Evolutionary conservation across 2,329 filamentous ascomycete genomes (phyloP), one percentile per base, ranked within the genome.

Genomic region (Periconia macrospinosa): DNA sequence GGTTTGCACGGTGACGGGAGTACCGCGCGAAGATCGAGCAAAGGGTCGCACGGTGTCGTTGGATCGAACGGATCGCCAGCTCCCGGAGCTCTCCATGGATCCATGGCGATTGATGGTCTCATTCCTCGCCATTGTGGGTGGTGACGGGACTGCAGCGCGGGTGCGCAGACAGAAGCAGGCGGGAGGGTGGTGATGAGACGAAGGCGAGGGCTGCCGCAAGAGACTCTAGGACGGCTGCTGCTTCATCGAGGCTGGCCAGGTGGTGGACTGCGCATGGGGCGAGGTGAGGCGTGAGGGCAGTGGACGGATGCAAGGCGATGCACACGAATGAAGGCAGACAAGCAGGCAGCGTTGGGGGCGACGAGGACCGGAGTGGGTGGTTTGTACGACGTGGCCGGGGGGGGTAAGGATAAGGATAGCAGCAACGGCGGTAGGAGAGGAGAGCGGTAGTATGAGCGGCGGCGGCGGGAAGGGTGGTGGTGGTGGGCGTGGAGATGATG

Each of bases 21-120:
- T 71, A 53, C 68, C 70, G 60, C 72, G 71, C 50, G 65, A 62
- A 49, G 69, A 65, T 75, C 78, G 65, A 20, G 61, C 57, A 75
- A 75, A 60, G 55, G 75, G 74, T 74, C 81, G 85, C 61, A 86
- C 77, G 40, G 88, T 91, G 67, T 85, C 82, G 67, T 81, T 83
- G 58, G 87, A 89, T 64, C 83, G 82, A 68, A 81, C 82, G 57
- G 87, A 89, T 65, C 83, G 82, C 75, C 82, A 84, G 77, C 86
- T 89, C 76, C 83, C 85, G 60, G 83, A 83, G 80, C 83, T 86
- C 76, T 84, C 84, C 61, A 81, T 77, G 60, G 86, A 86, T 78
- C 82, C 86, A 81, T 87, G 83, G 76, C 86, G 86, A 19, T 33
- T 35, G 13, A 18, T 75, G 67, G 78, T 77, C 71, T 89, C 86